phyloP scores from a whole-genome alignment of 345 rosid genomes.

The Jatropha curcas region DNA sequence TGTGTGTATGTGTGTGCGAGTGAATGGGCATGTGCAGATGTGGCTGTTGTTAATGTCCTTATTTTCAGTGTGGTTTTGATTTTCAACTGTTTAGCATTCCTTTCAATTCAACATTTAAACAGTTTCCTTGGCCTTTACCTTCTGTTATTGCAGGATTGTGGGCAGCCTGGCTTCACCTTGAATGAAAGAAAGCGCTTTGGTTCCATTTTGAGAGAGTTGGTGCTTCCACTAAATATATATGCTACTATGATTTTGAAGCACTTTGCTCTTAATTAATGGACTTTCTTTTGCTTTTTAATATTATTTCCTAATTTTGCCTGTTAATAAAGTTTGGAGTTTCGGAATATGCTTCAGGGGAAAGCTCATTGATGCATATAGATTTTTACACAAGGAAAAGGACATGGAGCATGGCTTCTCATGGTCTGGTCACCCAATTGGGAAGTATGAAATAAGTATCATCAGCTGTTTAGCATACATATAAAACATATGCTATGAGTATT shows the following conservation, averaged over 20 bases:
- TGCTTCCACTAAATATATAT: conserved; percentile 3
- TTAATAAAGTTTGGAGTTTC: neutral
- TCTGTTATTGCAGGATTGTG: conserved; percentile 62
- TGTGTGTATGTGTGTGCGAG: neutral
- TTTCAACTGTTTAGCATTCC: neutral
- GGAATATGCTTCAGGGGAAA: conserved; percentile 60
- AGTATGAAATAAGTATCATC: conserved; percentile 46
- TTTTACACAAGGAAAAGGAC: conserved; percentile 79
- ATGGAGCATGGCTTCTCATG: conserved; percentile 93
- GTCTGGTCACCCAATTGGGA: conserved; percentile 90
- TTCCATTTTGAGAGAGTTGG: conserved; percentile 70
- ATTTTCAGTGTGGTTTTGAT: neutral
- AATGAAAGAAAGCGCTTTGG: conserved; percentile 91
- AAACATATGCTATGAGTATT: neutral
- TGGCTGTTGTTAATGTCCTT: neutral
- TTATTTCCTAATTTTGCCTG: neutral
- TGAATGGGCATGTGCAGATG: neutral
- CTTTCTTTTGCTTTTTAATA: neutral
- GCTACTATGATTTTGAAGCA: conserved; percentile 4
- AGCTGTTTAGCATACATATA: neutral
- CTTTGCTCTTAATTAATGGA: neutral
- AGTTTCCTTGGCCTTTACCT: conserved; percentile 3
- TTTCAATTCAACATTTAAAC: neutral
- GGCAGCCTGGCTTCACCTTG: conserved; percentile 96
- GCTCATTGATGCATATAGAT: conserved; percentile 84